Evolutionary conservation across 2,329 filamentous ascomycete genomes (phyloP).

Genomic region (Epicoccum nigrum): DNA sequence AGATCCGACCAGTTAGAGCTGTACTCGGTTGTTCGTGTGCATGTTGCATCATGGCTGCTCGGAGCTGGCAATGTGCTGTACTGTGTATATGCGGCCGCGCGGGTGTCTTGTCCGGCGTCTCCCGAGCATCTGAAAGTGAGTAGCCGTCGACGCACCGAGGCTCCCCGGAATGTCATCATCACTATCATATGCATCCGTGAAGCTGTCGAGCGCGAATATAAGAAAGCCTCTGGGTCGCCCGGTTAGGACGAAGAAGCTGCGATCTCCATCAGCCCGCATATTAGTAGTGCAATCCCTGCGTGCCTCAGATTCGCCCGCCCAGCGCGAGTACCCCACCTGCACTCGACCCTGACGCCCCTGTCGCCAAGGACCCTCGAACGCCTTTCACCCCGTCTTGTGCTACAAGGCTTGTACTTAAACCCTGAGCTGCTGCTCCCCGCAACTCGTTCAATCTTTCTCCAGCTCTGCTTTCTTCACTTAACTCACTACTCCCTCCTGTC

Average conservation of each 20-base stretch:
- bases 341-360: conserved; percentile 30
- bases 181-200: conserved; percentile 19
- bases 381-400: conserved; percentile 34
- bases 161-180: conserved; percentile 24
- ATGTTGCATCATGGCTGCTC: too few relatives aligned
- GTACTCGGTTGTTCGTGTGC: too few relatives aligned
- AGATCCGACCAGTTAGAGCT: too few relatives aligned
- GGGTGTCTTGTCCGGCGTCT: conserved; percentile 20
- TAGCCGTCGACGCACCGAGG: conserved; percentile 27
- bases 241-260: conserved; percentile 2
- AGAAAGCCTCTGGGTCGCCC: conserved; percentile 3
- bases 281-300: conserved; percentile 14
- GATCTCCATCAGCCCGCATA: conserved; percentile 16
- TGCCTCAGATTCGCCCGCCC: conserved; percentile 17
- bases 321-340: conserved; percentile 24
- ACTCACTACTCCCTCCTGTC: conserved; percentile 17
- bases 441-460: conserved; percentile 19
- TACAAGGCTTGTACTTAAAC: conserved; percentile 34
- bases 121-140: conserved; percentile 22
- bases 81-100: conserved; percentile 15
- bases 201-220: neutral
- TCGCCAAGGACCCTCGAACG: conserved; percentile 17
- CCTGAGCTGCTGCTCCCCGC: conserved; percentile 22
- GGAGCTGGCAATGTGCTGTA: too few relatives aligned
- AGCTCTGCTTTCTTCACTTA: conserved; percentile 5